Conservation (phyloP, 495 filamentous ascomycete species). For the Penicillium canariense region DNA sequence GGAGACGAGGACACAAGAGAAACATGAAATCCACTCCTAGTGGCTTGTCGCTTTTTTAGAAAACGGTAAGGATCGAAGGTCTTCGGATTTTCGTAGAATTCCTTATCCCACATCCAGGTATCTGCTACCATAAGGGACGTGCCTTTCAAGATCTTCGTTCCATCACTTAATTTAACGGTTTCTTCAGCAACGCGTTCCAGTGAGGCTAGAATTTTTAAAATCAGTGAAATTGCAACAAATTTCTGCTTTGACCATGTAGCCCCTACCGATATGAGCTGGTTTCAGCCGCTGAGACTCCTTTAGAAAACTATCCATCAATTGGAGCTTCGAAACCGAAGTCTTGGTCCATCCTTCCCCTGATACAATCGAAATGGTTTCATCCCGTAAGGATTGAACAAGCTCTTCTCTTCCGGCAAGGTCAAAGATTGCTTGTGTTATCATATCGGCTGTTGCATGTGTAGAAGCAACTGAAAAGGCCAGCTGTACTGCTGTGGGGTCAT, state of each 20-base stretch:
- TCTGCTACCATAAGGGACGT: not conserved
- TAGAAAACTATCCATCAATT: constrained; percentile 37
- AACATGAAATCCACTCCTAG: not conserved
- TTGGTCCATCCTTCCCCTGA: constrained; percentile 34
- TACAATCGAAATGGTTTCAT: constrained; percentile 23
- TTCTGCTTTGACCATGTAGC: not conserved
- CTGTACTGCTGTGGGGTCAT: constrained; percentile 17
- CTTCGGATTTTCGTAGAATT: not conserved
- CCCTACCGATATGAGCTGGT: constrained; percentile 29
- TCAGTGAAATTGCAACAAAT: not conserved
- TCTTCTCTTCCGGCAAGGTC: constrained; percentile 41
- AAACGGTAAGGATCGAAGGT: constrained; percentile 10
- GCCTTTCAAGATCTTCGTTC: not conserved
- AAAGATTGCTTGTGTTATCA: constrained; percentile 32
- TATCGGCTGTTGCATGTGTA: constrained; percentile 34
- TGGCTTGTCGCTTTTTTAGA: not conserved
- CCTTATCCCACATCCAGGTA: constrained; percentile 2
- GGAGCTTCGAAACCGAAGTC: constrained; percentile 39
- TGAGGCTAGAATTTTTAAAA: too few species aligned
- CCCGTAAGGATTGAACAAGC: constrained; percentile 23
- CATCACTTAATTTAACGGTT: not conserved
- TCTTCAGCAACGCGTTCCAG: too few species aligned
- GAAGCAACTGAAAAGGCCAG: constrained; percentile 21
- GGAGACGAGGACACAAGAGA: not conserved
- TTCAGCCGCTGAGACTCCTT: constrained; percentile 33